Percentiles rank a stretch among this genome's conserved stretches.
Conservation (phyloP, 2,329 filamentous ascomycete species). For the Chaetomiaceae sp. region DNA sequence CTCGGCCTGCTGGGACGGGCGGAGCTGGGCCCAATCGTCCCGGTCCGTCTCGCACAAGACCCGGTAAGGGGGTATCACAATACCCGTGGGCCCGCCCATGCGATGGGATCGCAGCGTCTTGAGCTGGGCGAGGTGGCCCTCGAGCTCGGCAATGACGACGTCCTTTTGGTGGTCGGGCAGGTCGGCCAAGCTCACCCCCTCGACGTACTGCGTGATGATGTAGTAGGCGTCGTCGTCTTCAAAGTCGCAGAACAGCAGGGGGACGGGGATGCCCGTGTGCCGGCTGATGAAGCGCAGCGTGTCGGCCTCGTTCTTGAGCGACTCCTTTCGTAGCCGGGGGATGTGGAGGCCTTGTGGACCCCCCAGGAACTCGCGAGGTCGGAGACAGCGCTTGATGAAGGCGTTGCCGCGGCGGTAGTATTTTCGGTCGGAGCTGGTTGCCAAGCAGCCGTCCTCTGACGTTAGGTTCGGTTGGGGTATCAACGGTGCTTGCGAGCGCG, state of each 20-base stretch:
- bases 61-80: slow-evolving; percentile 30
- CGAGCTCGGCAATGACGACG: slow-evolving; percentile 26
- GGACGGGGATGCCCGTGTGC: slow-evolving; percentile 29
- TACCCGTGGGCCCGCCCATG: slow-evolving; percentile 30
- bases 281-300: slow-evolving; percentile 25
- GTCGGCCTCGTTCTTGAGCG: slow-evolving; percentile 30
- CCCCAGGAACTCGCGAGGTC: slow-evolving; percentile 29
- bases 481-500: neutral
- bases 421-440: slow-evolving; percentile 28
- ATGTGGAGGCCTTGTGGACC: slow-evolving; percentile 28
- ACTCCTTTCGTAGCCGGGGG: slow-evolving; percentile 29
- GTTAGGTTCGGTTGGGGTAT: neutral
- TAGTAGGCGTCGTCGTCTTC: slow-evolving; percentile 31
- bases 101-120: slow-evolving; percentile 27
- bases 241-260: slow-evolving; percentile 26
- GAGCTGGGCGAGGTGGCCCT: slow-evolving; percentile 25
- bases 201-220: slow-evolving; percentile 30
- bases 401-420: slow-evolving; percentile 28
- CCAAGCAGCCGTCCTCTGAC: slow-evolving; percentile 26
- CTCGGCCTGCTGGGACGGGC: slow-evolving; percentile 17
- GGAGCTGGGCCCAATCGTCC: slow-evolving; percentile 24
- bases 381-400: slow-evolving; percentile 32
- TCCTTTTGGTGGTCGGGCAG: slow-evolving; percentile 26
- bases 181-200: slow-evolving; percentile 29
- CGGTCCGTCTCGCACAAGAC: slow-evolving; percentile 24